Evolutionary conservation across 768 basidiomycete genomes (phyloP), one percentile per base, ranked within the genome.

Genomic region (Butyriboletus loyo): DNA sequence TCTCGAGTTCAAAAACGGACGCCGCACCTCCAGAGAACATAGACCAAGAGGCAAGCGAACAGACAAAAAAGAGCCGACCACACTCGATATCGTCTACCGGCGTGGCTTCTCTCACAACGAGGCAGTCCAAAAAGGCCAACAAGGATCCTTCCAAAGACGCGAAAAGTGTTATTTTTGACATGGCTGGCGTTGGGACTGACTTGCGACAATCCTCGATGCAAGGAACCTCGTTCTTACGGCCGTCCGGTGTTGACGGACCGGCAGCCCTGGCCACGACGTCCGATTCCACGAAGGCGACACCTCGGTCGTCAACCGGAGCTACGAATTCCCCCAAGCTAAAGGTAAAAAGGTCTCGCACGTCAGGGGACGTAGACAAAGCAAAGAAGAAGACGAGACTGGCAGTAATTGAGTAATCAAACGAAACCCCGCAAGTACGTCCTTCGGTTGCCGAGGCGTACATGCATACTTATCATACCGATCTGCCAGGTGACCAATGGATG

Each of bases 181-280:
- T 61, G 48, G 61, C 68, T 6, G 75, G 73, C 15, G 78, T 82
- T 28, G 82, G 81, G 15, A 67, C 71, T 39, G 82, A 84, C 67
- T 56, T 84, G 45, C 74, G 74, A 32, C 54, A 68, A 25, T 63
- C 68, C 38, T 53, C 66, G 24, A 40, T 48, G 21, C 56, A 45
- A 47, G 48, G 22, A 36, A 10, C 50, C 5, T 21, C 54, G 0
- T 66, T 66, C 54, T 21, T 66, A 22, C 63, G 58, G 5, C 65
- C 65, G 4, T 51, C 60, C 0, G 66, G 60, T 3, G 57, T 66
- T 22, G 65, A 66, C 25, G 54, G 22, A 0, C 60, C 65, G 45
- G 57, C 51, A 38, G 47, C 53, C 46, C 38, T 41, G 13, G 25
- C 49, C 38, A 64, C 42, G 46, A 21, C 37, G 36, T 61, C 34